Conservation (phyloP, 2,329 filamentous ascomycete genomes). For the Verruconis gallopava region DNA sequence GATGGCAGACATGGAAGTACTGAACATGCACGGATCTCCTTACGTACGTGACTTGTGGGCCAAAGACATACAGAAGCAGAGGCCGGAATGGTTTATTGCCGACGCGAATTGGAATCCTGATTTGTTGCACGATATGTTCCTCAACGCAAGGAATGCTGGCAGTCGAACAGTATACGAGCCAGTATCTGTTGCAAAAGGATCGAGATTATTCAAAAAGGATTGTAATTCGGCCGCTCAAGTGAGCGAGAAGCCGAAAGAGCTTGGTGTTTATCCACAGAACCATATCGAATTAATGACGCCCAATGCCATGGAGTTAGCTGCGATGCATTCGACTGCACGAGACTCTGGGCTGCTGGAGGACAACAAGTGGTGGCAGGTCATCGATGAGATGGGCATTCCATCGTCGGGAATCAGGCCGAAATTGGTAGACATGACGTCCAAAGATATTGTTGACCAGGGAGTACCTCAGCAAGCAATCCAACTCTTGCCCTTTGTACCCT, state of each 20-base stretch:
- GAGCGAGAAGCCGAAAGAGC: neutral
- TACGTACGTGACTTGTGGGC: neutral
- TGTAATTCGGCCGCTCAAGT: neutral
- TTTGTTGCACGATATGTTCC: constrained; percentile 55
- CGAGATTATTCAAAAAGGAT: constrained; percentile 45
- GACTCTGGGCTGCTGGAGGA: constrained; percentile 55
- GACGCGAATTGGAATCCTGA: constrained; percentile 73
- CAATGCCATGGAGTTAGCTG: constrained; percentile 66
- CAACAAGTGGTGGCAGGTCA: constrained; percentile 61
- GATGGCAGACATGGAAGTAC: constrained; percentile 90
- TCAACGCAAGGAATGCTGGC: constrained; percentile 41
- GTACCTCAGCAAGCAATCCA: constrained; percentile 74
- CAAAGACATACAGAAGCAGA: constrained; percentile 39
- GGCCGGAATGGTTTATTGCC: constrained; percentile 66
- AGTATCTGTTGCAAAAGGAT: constrained; percentile 70
- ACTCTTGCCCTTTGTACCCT: constrained; percentile 77
- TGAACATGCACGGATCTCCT: constrained; percentile 37
- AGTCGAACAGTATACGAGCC: constrained; percentile 71
- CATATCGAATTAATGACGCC: constrained; percentile 67
- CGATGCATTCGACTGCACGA: constrained; percentile 63
- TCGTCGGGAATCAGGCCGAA: constrained; percentile 31
- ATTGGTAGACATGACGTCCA: constrained; percentile 36
- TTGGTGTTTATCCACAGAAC: constrained; percentile 43
- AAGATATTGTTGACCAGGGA: constrained; percentile 60
- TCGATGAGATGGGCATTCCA: constrained; percentile 67